Evolutionary conservation across 2,329 filamentous ascomycete species (phyloP).

Genomic region (Aspergillus pseudoterreus): DNA sequence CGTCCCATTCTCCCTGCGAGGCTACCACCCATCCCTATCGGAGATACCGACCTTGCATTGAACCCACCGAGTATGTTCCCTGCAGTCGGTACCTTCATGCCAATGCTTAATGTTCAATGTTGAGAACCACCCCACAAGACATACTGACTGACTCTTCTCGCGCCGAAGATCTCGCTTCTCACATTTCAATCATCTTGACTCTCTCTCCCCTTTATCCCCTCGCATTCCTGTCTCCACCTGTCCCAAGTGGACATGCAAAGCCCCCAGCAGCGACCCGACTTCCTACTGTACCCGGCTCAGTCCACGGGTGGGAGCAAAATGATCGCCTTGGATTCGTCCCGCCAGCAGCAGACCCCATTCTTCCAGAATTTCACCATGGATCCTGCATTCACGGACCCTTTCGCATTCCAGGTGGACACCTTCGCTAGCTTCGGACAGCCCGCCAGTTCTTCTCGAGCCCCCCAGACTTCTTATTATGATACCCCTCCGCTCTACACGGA

Average conservation of each 20-base stretch:
- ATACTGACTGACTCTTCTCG: conserved; percentile 13
- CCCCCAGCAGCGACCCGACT: conserved; percentile 15
- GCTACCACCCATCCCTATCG: neutral
- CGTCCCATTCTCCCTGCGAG: neutral
- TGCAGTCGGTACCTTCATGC: conserved; percentile 13
- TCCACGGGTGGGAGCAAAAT: conserved; percentile 18
- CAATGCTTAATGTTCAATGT: conserved; percentile 1
- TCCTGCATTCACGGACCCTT: conserved; percentile 27
- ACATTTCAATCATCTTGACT: neutral
- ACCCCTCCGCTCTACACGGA: conserved; percentile 23
- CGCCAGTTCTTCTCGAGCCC: conserved; percentile 17
- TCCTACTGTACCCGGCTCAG: conserved; percentile 17
- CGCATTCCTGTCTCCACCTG: conserved; percentile 6
- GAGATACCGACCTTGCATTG: neutral
- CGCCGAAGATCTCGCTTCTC: conserved; percentile 8
- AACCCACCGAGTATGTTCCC: conserved; percentile 8
- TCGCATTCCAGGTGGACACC: conserved; percentile 25
- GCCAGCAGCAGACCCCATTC: conserved; percentile 28
- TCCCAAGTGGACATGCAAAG: conserved; percentile 17
- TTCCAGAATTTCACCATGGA: conserved; percentile 33
- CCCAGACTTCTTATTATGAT: conserved; percentile 26
- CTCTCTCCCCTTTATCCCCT: conserved; percentile 3
- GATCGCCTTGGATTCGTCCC: conserved; percentile 31
- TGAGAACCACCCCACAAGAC: conserved; percentile 1
- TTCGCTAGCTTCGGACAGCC: conserved; percentile 20